Percentiles rank a stretch among this genome's conserved stretches.
phyloP scores from a whole-genome alignment of 176 grass and related monocot genomes.

The Zea mays region Zm-B73-REFERENCE-NAM-5.0 NC_050100.1:7892501-7893000 shows the following conservation, averaged over 20 bases:
- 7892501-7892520: constrained; percentile 64
- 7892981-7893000: constrained; percentile 60
- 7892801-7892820: constrained; percentile 85
- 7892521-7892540: constrained; percentile 66
- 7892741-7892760: constrained; percentile 79
- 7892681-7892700: constrained; percentile 86
- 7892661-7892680: constrained; percentile 66
- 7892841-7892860: constrained; percentile 60
- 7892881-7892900: constrained; percentile 65
- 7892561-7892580: constrained; percentile 72
- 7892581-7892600: constrained; percentile 60
- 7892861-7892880: constrained; percentile 76
- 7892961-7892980: constrained; percentile 44
- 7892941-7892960: constrained; percentile 45
- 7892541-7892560: constrained; percentile 71
- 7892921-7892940: constrained; percentile 38
- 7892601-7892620: constrained; percentile 50
- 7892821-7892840: constrained; percentile 60
- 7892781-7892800: constrained; percentile 91
- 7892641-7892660: constrained; percentile 70
- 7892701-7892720: constrained; percentile 60
- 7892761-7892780: constrained; percentile 60
- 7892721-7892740: constrained; percentile 59
- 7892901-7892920: constrained; percentile 35
- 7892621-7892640: constrained; percentile 60